These are phyloP conservation scores for Didymella pinodella DNA, from an alignment of 2,329 filamentous ascomycete genomes.

Conservation along the genomic window DNA sequence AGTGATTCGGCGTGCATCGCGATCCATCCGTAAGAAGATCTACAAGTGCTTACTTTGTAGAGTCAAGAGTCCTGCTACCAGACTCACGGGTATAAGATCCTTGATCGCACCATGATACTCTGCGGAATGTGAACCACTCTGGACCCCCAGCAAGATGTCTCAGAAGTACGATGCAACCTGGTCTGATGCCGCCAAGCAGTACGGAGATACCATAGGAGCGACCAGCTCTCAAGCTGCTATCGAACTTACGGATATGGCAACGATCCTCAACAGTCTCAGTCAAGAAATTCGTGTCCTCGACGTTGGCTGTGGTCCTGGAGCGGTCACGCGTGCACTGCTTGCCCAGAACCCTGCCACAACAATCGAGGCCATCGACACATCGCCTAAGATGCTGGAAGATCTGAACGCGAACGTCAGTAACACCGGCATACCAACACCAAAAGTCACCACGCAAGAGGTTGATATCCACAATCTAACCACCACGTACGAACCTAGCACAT, in stretches of 20 bases:
- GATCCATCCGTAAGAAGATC: neutral
- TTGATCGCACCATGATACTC: neutral
- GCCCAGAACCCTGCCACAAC: neutral
- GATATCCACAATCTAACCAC: neutral
- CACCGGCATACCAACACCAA: neutral
- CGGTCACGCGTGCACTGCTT: neutral
- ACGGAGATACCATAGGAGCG: neutral
- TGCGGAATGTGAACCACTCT: neutral
- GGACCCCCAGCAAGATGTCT: neutral
- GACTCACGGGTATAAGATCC: neutral
- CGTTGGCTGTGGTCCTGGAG: neutral
- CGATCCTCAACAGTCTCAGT: neutral
- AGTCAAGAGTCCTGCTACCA: neutral
- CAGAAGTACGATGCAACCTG: neutral
- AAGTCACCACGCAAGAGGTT: neutral
- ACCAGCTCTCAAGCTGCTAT: neutral
- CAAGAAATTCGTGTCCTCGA: neutral
- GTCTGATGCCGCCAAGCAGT: neutral
- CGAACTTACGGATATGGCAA: neutral
- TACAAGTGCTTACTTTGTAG: neutral
- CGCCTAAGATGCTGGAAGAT: neutral
- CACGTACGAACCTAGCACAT: neutral
- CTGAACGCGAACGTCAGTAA: neutral
- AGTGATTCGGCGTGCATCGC: neutral
- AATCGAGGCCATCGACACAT: neutral